Conservation (phyloP, 129 eudicot genomes). For the Erigeron canadensis region DNA sequence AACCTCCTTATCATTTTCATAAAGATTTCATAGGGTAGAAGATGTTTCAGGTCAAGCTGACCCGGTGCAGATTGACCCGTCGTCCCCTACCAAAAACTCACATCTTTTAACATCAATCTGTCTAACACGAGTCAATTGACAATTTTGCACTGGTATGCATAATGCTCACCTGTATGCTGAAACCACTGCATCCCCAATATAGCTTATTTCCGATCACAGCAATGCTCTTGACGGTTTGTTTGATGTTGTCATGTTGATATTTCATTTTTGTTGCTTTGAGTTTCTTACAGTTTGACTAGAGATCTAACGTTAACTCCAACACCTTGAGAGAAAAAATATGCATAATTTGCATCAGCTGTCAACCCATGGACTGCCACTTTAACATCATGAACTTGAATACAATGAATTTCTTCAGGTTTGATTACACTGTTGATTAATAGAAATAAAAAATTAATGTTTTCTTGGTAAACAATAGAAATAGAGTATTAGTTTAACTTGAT, state of each 20-base stretch:
- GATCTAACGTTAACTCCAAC: constrained; percentile 64
- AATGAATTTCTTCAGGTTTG: constrained; percentile 71
- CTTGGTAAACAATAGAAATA: constrained; percentile 30
- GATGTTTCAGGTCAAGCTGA: too few species aligned
- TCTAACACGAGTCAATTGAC: background rate
- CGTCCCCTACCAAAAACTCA: too few species aligned
- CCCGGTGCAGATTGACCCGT: too few species aligned
- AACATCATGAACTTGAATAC: constrained; percentile 73
- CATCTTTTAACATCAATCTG: background rate
- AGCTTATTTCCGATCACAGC: constrained; percentile 54
- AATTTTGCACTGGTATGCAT: background rate
- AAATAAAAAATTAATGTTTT: background rate
- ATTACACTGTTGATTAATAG: constrained; percentile 45
- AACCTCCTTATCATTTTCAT: too few species aligned
- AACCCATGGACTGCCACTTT: constrained; percentile 60
- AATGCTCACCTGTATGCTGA: constrained; percentile 53
- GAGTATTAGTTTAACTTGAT: background rate
- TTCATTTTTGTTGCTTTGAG: background rate
- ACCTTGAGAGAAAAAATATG: constrained; percentile 66
- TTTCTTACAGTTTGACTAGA: background rate
- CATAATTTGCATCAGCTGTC: constrained; percentile 54
- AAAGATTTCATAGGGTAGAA: too few species aligned
- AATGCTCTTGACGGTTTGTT: constrained; percentile 64
- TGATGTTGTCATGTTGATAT: constrained; percentile 52
- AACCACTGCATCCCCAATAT: constrained; percentile 77